Evolutionary conservation across 306 rosid species (phyloP), one percentile per base, ranked within the genome.

Genomic region (Fagus crenata): DNA sequence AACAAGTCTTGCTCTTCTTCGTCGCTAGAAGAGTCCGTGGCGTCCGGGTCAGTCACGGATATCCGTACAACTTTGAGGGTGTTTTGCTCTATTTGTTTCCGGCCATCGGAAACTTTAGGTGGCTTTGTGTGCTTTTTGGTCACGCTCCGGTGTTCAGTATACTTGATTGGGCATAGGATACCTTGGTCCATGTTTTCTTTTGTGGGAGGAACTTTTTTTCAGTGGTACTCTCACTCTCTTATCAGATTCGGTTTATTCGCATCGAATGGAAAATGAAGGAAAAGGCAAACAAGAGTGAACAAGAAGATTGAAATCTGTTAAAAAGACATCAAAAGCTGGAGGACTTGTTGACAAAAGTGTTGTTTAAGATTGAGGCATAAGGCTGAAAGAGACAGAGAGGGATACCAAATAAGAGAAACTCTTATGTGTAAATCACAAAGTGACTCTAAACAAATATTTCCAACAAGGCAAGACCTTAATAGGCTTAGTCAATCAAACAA

Each of bases 21-120:
- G 3, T 91, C 99, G 71, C 93, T 74, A 64, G 99, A 96, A 0
- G 99, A 96, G 71, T 96, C 99, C 0, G 99, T 96, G 6, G 99
- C 99, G 49, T 92, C 93, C 0, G 93, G 96, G 78, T 96, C 99
- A 2, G 97, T 91, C 33, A 86, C 81, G 0, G 97, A 87, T 42
- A 96, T 84, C 63, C 96, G 80, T 0, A 96, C 91, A 2, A 87
- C 67, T 71, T 86, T 86, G 2, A 84, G 86, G 5, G 69, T 14
- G 28, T 39, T 33, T 6, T n/a, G 84, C 7, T 85, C 84, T 6
- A 63, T 7, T 28, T 79, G 69, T 28, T 53, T 67, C 4, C 33
- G 54, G 0, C 17, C 14, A 32, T 33, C 49, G 5, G 37, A 17
- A 4, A 8, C 18, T 17, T 79, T 85, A 12, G 61, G 82, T 0